Percentiles rank a stretch among this genome's conserved stretches.
Evolutionary conservation across 306 rosid species (phyloP).

Genomic region (Hippophae tibetana): DNA sequence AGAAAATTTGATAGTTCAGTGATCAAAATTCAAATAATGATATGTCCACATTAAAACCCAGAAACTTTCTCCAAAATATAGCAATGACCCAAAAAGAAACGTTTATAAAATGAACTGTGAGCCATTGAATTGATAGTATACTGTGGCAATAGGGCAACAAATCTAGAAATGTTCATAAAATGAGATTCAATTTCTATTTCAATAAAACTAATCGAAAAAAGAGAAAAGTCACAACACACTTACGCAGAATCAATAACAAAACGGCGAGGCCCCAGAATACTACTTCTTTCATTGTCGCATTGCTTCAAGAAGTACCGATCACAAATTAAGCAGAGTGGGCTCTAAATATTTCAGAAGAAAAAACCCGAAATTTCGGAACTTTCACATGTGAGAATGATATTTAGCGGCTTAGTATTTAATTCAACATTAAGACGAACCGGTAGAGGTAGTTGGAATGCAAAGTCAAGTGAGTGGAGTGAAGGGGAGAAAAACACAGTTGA

Average conservation of each 20-base stretch:
- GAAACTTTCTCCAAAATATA: background rate
- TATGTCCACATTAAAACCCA: constrained; percentile 6
- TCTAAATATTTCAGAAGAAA: constrained; percentile 11
- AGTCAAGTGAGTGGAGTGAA: constrained; percentile 7
- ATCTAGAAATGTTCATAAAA: background rate
- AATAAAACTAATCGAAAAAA: background rate
- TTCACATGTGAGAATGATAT: background rate
- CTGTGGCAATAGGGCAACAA: background rate
- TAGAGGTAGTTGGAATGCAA: background rate
- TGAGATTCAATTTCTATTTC: background rate
- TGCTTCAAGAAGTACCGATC: constrained; percentile 5
- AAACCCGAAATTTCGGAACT: background rate
- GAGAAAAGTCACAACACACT: constrained; percentile 17
- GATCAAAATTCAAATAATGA: background rate
- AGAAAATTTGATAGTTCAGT: background rate
- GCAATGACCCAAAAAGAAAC: background rate
- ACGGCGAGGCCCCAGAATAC: constrained; percentile 19
- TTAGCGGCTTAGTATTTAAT: background rate
- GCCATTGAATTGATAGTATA: background rate
- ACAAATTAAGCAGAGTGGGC: constrained; percentile 8
- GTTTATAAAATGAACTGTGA: background rate
- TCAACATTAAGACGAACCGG: constrained; percentile 1
- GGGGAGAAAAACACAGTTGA: too few species aligned
- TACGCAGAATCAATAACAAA: constrained; percentile 30
- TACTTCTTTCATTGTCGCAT: constrained; percentile 29